Evolutionary conservation across 768 basidiomycete genomes (phyloP).

Genomic region (Tulasnella sp.): DNA sequence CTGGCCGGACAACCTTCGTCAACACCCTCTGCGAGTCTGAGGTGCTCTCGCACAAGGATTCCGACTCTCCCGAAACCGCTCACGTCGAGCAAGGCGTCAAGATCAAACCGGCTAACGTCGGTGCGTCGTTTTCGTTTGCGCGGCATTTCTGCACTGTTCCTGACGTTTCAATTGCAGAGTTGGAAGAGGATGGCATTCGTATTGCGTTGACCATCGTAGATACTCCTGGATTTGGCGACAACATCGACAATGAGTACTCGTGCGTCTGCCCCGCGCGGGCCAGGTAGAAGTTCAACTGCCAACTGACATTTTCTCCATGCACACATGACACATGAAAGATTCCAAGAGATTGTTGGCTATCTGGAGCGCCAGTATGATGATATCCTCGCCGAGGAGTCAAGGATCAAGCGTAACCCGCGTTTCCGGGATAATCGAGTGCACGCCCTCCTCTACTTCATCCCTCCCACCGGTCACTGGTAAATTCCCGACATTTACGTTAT

Average conservation of each 20-base stretch:
- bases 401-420: slow-evolving; percentile 98
- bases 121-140: slow-evolving; percentile 35
- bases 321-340: no score
- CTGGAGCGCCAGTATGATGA: slow-evolving; percentile 99
- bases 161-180: slow-evolving; percentile 43
- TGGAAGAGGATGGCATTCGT: slow-evolving; percentile 96
- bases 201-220: slow-evolving; percentile 97
- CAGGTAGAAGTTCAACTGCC: background rate
- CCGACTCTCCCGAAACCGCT: slow-evolving; percentile 74
- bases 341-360: slow-evolving; percentile 93
- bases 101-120: slow-evolving; percentile 91
- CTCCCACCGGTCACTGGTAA: slow-evolving; percentile 94
- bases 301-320: background rate
- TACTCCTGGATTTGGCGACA: slow-evolving; percentile 97
- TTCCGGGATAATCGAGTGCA: slow-evolving; percentile 98
- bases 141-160: background rate
- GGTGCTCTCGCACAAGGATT: slow-evolving; percentile 77
- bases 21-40: slow-evolving; percentile 98
- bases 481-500: slow-evolving; percentile 32
- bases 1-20: slow-evolving; percentile 95
- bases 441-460: slow-evolving; percentile 94
- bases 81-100: slow-evolving; percentile 89
- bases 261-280: slow-evolving; percentile 27
- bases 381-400: slow-evolving; percentile 93
- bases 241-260: slow-evolving; percentile 98